Evolutionary conservation across 257 asterid genomes (phyloP).

Genomic region (Solanum sitiens): DNA sequence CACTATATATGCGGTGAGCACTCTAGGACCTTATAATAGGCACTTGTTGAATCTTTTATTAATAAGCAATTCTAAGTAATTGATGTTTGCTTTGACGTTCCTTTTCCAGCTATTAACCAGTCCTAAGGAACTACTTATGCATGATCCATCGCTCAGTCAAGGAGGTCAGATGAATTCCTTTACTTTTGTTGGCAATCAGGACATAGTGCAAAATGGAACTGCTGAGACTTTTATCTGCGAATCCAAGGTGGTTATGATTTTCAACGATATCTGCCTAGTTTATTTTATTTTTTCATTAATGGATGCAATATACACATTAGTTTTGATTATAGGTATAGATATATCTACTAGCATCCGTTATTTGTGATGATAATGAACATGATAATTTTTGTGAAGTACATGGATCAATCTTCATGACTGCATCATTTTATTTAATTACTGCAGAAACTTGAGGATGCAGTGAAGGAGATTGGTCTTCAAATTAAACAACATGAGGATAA

Average conservation of each 20-base stretch:
- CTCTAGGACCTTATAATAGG: background rate
- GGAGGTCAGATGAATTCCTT: conserved; percentile 13
- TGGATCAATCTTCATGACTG: background rate
- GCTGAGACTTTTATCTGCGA: conserved; percentile 6
- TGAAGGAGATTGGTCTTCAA: conserved; percentile 40
- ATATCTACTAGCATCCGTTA: background rate
- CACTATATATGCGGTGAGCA: background rate
- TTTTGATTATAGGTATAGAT: background rate
- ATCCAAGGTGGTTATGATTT: conserved; percentile 38
- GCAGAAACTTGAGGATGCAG: conserved; percentile 63
- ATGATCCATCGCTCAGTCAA: conserved; percentile 5
- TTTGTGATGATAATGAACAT: background rate
- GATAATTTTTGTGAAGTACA: background rate
- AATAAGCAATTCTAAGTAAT: background rate
- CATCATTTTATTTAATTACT: background rate
- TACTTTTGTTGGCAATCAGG: conserved; percentile 8
- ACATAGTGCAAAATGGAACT: conserved; percentile 13
- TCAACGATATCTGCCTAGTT: background rate
- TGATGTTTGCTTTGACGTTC: conserved; percentile 6
- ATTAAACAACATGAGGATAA: conserved; percentile 67
- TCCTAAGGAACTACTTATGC: conserved; percentile 11
- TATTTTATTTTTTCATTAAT: background rate
- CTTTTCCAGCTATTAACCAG: conserved; percentile 29
- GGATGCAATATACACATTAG: background rate
- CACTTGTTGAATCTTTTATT: background rate